Conservation (phyloP, 2,329 filamentous ascomycete genomes). For the Nigrospora oryzae region DNA sequence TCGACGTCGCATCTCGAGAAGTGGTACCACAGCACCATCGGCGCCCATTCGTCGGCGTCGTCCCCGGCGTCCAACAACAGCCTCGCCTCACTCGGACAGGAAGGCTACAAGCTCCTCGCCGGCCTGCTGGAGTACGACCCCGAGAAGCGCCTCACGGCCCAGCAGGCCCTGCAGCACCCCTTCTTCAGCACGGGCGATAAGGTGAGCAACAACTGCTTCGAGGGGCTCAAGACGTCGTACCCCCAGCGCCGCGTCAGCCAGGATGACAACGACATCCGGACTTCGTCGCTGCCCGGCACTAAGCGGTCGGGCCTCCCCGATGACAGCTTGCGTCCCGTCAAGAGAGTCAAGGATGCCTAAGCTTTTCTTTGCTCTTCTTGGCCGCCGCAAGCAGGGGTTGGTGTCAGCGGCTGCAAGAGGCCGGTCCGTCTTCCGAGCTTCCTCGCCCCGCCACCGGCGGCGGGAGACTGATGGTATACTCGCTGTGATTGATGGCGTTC, state of each 20-base stretch:
- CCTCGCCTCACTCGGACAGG: slow-evolving; percentile 56
- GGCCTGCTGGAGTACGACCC: slow-evolving; percentile 90
- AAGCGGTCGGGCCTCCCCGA: slow-evolving; percentile 83
- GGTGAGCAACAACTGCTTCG: slow-evolving; percentile 79
- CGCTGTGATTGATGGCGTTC: no score
- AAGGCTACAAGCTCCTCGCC: slow-evolving; percentile 76
- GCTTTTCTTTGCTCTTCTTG: neutral
- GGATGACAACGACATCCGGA: slow-evolving; percentile 94
- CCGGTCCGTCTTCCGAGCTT: no score
- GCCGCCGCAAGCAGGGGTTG: no score
- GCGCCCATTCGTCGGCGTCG: slow-evolving; percentile 41
- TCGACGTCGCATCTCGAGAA: slow-evolving; percentile 56
- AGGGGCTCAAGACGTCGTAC: slow-evolving; percentile 81
- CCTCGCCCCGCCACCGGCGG: no score
- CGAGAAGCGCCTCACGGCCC: slow-evolving; percentile 76
- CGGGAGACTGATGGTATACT: no score
- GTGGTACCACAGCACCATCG: slow-evolving; percentile 69
- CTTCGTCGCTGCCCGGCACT: slow-evolving; percentile 78
- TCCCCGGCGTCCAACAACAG: slow-evolving; percentile 28
- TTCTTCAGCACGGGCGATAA: slow-evolving; percentile 75
- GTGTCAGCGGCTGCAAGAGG: no score
- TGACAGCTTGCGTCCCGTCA: slow-evolving; percentile 58
- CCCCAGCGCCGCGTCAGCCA: slow-evolving; percentile 84
- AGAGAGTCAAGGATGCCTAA: slow-evolving; percentile 50
- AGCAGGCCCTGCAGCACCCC: slow-evolving; percentile 78